Evolutionary conservation across 139 green algal genomes (phyloP), one percentile per base, ranked within the genome.

Genomic region (Nannochloris sp.): DNA sequence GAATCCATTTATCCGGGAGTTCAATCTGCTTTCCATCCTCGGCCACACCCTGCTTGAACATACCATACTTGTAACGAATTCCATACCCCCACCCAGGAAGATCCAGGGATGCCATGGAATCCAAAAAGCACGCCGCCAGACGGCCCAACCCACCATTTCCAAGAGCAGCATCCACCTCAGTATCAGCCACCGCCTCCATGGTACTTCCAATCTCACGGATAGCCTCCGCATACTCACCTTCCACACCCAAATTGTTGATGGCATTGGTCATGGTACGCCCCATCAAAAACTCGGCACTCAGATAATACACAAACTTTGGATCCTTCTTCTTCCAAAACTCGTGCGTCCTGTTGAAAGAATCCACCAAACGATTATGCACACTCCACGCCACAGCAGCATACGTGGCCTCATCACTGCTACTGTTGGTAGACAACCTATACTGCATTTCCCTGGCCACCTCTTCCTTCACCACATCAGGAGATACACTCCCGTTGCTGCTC

Each of bases 51-150:
- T 98, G 91, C 34, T 84, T 76, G 76, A 99, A 99, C 93, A 99
- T 97, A 60, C 93, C 93, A 71, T 97, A 99, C 62, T 90, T 82
- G 83, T 99, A 99, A 15, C 93, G 87, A 68, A 99, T 95, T 68
- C 93, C 93, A 67, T 99, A 99, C 7, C 93, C 93, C 91, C 90
- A 98, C 3, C 79, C 92, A 8, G 94, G 93, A 66, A 95, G 82
- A 69, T 97, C 87, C 44, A 96, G 84, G 9, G 94, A 96, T 44
- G 93, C 94, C 69, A 98, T 92, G 24, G 83, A 92, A 78, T 99
- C 94, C 31, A 99, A 82, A 78, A 99, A 99, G 85, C 94, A 99
- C 19, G 87, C 87, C 3, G 94, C 94, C 62, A 99, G 81, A 56
- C 94, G 81, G 24, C 94, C 94, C 60, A 99, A 86, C n/a, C 94